Percentiles rank a stretch among this genome's conserved stretches.
Evolutionary conservation across 192 early-diverging fungal genomes (phyloP).

Genomic region (Polychytrium aggregatum): DNA sequence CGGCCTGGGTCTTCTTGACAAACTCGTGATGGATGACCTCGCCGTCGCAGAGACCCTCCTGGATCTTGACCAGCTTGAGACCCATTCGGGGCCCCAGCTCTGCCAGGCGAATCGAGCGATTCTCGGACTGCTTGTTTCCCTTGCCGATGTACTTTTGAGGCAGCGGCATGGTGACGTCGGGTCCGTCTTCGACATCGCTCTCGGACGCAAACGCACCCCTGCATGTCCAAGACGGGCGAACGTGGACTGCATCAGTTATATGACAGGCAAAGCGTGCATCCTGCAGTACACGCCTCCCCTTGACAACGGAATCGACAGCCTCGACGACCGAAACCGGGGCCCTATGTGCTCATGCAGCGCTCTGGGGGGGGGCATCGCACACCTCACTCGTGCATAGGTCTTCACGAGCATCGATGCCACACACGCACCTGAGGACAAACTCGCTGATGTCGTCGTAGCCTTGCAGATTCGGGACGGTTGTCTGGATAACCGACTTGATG

Average conservation of each 20-base stretch:
- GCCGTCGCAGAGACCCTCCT: conserved; percentile 78
- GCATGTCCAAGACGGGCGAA: not conserved
- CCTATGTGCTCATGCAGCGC: too few species aligned
- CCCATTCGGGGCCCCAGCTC: conserved; percentile 91
- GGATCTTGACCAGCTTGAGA: conserved; percentile 75
- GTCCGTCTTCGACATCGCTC: conserved; percentile 85
- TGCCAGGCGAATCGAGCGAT: conserved; percentile 71
- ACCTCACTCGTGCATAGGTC: too few species aligned
- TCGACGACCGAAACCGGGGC: too few species aligned
- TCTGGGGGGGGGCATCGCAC: too few species aligned
- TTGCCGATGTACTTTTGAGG: conserved; percentile 71
- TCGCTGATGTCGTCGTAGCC: conserved; percentile 85
- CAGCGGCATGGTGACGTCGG: conserved; percentile 74
- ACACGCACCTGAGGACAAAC: conserved; percentile 60
- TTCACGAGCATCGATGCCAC: not conserved
- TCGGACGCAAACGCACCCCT: conserved; percentile 75
- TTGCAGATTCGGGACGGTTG: conserved; percentile 66
- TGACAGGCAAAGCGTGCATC: too few species aligned
- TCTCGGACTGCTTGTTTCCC: conserved; percentile 59
- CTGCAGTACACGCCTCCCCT: too few species aligned
- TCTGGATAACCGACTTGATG: conserved; percentile 70
- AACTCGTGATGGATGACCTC: conserved; percentile 86
- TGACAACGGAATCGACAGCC: too few species aligned
- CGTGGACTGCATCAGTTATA: too few species aligned
- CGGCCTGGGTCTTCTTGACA: conserved; percentile 57